Evolutionary conservation across 192 early-diverging fungal genomes (phyloP).

Genomic region (Coemansia brasiliensis): DNA sequence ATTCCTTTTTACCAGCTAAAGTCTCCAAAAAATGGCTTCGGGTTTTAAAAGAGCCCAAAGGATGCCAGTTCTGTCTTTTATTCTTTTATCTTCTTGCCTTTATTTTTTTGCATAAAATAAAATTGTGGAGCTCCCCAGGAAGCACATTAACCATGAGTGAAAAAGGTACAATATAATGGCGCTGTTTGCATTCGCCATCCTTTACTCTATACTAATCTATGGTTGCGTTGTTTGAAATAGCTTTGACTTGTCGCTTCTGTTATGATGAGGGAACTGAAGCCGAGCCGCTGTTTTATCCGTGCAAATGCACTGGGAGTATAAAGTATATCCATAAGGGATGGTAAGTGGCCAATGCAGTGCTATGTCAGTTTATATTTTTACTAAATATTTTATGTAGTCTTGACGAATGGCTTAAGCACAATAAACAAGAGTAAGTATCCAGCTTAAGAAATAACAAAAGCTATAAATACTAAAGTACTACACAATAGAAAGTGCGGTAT

Average conservation of each 20-base stretch:
- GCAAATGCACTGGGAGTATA: conserved; percentile 90
- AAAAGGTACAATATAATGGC: background rate
- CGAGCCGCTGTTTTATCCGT: conserved; percentile 85
- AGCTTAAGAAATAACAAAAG: too few relatives aligned
- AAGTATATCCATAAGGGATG: conserved; percentile 82
- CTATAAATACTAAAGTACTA: too few relatives aligned
- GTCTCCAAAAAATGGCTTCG: too few relatives aligned
- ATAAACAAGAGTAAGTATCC: conserved; percentile 58
- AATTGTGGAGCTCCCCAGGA: background rate
- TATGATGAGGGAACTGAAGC: conserved; percentile 64
- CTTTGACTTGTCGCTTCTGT: conserved; percentile 72
- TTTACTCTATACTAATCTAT: too few relatives aligned
- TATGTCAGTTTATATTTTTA: background rate
- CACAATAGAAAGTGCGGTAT: conserved; percentile 1
- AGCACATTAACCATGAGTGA: background rate
- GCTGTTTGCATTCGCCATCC: too few relatives aligned
- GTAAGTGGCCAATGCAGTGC: background rate
- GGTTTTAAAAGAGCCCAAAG: too few relatives aligned
- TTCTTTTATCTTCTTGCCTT: background rate
- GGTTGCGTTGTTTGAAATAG: background rate
- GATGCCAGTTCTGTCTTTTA: too few relatives aligned
- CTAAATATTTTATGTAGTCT: conserved; percentile 43
- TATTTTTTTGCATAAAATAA: background rate
- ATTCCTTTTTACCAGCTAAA: too few relatives aligned
- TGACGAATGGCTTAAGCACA: conserved; percentile 73